Conservation (phyloP, 2,329 filamentous ascomycete species). For the Ploettnerulaceae sp. region DNA sequence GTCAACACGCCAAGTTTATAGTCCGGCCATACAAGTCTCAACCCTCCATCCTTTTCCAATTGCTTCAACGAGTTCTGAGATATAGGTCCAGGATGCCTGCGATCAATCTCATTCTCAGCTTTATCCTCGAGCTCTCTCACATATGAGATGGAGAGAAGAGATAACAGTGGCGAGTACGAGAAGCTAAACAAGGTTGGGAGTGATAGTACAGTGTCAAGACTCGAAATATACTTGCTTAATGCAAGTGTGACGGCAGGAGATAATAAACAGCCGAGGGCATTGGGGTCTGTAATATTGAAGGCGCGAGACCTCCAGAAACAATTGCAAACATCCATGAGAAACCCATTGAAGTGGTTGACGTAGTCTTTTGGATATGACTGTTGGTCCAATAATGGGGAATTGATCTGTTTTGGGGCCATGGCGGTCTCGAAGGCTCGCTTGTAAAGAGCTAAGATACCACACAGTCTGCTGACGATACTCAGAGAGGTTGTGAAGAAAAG, state of each 20-base stretch:
- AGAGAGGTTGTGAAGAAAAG: slow-evolving; percentile 63
- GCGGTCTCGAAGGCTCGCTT: slow-evolving; percentile 69
- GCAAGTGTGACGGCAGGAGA: slow-evolving; percentile 40
- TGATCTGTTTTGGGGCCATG: slow-evolving; percentile 41
- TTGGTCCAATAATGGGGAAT: slow-evolving; percentile 22
- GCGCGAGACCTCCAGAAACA: slow-evolving; percentile 73
- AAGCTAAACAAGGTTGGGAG: slow-evolving; percentile 52
- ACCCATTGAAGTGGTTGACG: slow-evolving; percentile 72
- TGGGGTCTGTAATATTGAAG: slow-evolving; percentile 60
- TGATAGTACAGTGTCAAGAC: slow-evolving; percentile 43
- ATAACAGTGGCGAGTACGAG: slow-evolving; percentile 54
- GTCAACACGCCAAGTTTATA: slow-evolving; percentile 70
- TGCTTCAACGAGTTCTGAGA: slow-evolving; percentile 60
- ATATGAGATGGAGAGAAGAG: slow-evolving; percentile 50
- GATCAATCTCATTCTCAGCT: slow-evolving; percentile 39
- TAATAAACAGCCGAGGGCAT: slow-evolving; percentile 50
- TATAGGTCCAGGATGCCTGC: slow-evolving; percentile 62
- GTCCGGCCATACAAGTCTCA: slow-evolving; percentile 64
- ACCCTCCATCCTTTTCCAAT: slow-evolving; percentile 61
- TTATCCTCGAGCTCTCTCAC: slow-evolving; percentile 55
- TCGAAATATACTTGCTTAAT: slow-evolving; percentile 45
- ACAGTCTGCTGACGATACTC: slow-evolving; percentile 62
- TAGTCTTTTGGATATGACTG: slow-evolving; percentile 51
- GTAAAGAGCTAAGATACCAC: slow-evolving; percentile 63
- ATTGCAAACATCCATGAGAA: slow-evolving; percentile 84